These are phyloP conservation scores for Aspergillus funiculosus DNA, from an alignment of 495 filamentous ascomycete species.

Conservation along the genomic window DNA sequence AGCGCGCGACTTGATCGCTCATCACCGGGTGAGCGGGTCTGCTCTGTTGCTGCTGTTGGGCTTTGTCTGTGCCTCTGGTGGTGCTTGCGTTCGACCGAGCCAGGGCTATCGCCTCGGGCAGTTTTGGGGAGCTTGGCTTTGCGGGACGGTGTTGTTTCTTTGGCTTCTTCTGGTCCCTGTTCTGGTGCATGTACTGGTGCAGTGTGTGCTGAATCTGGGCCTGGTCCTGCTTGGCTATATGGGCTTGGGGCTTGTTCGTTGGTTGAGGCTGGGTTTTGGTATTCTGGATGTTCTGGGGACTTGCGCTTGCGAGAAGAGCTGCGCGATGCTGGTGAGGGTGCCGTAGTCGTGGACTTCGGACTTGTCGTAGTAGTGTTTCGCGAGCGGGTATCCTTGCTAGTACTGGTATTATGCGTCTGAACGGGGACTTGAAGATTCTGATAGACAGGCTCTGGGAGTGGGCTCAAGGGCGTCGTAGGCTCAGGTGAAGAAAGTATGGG, in stretches of 20 bases:
- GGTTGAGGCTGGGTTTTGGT: constrained; percentile 9
- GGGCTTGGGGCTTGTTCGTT: neutral
- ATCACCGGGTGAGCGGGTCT: constrained; percentile 9
- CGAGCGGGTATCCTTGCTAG: too few species aligned
- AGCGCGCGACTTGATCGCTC: constrained; percentile 19
- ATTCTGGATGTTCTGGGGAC: constrained; percentile 29
- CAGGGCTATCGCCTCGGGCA: constrained; percentile 35
- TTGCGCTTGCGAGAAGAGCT: constrained; percentile 42
- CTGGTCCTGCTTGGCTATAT: neutral
- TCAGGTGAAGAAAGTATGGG: constrained; percentile 9
- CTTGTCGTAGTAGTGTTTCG: neutral
- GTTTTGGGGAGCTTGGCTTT: constrained; percentile 35
- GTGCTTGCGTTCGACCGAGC: constrained; percentile 34
- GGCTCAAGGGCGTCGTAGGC: constrained; percentile 18
- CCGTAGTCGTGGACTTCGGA: too few species aligned
- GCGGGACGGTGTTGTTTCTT: constrained; percentile 21
- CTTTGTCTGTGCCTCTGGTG: constrained; percentile 4
- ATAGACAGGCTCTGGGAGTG: constrained; percentile 8
- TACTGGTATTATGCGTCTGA: too few species aligned
- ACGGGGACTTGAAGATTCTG: neutral
- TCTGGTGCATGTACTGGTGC: constrained; percentile 3
- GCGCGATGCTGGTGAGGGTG: constrained; percentile 33
- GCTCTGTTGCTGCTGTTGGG: constrained; percentile 5
- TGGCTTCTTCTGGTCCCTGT: constrained; percentile 13
- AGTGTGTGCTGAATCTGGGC: constrained; percentile 7